These are phyloP conservation scores for Dendrobium chrysotoxum DNA, from an alignment of 106 monocot genomes.

Conservation along the genomic window DNA sequence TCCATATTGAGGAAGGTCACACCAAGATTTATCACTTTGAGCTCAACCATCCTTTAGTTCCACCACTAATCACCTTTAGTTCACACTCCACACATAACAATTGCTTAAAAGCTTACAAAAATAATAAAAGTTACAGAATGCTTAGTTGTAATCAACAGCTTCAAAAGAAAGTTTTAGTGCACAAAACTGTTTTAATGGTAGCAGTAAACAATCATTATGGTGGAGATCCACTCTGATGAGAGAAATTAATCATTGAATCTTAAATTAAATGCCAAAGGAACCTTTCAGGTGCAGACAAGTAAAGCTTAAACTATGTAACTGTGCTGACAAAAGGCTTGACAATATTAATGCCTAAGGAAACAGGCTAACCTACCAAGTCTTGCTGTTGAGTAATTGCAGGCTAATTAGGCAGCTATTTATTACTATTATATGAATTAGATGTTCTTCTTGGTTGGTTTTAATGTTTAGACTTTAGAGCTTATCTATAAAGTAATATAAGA, in stretches of 20 bases:
- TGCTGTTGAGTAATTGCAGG: slow-evolving; percentile 29
- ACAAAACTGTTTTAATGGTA: slow-evolving; percentile 1
- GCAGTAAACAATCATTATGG: slow-evolving; percentile 8
- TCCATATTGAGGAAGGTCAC: too few species aligned
- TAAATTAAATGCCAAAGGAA: slow-evolving; percentile 5
- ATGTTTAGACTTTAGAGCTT: background rate
- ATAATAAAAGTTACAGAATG: too few species aligned
- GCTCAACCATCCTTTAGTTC: too few species aligned
- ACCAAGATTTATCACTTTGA: too few species aligned
- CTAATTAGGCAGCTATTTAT: background rate
- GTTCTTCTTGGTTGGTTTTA: background rate
- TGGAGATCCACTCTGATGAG: slow-evolving; percentile 11
- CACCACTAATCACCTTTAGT: too few species aligned
- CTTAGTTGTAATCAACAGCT: background rate
- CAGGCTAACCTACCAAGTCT: slow-evolving; percentile 18
- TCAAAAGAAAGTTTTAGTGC: background rate
- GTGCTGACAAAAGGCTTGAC: slow-evolving; percentile 35
- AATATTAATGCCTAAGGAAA: slow-evolving; percentile 24
- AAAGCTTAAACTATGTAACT: slow-evolving; percentile 40
- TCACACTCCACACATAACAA: too few species aligned
- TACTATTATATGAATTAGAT: background rate
- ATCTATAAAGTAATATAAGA: background rate
- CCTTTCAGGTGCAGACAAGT: slow-evolving; percentile 30
- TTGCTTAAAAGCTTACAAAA: too few species aligned
- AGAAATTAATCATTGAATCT: slow-evolving; percentile 15